Evolutionary conservation across 768 basidiomycete species (phyloP), one percentile per base, ranked within the genome.

Genomic region (Hysterangium stoloniferum): DNA sequence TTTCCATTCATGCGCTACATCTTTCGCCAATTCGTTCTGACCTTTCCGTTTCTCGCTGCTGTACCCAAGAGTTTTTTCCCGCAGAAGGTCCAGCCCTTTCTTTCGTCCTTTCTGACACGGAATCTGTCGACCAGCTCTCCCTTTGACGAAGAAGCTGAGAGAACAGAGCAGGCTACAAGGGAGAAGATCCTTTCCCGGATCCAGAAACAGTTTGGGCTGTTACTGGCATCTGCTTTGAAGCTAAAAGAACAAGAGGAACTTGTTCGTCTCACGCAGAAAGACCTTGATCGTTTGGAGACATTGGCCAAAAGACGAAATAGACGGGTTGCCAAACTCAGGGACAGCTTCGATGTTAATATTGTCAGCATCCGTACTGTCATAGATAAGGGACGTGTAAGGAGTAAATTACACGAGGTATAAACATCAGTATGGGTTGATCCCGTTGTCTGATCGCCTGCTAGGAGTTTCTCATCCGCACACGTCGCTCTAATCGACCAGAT

Each of bases 381-480:
- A 4, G 86, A 89, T 64, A 93, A 82, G 67, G 87, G 90, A 6
- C 78, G 91, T 34, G 77, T 99, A 56, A 73, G 96, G 52, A 91
- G 80, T 63, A 80, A 84, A 58, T 77, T 73, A 11, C 94, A 96
- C 65, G 94, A 99, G 68, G 94, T 88, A 61, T 69, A n/a, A 13
- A 54, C 35, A 35, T 45, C 52, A 29, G 52, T 33, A 31, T 17
- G 25, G 24, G 22, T 49, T 35, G 28, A 28, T 49, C 43, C 6
- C 47, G 34, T 28, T 46, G 2, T 25, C 51, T 36, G 44, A 43
- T 48, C 31, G 31, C 46, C 35, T 31, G 13, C 15, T 59, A 98
- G 87, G 96, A 98, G 74, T 99, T 99, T 64, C 82, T 99, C 58
- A 80, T 99, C 27, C 80, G 91, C 27, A 98, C 94, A 0, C 76